These are phyloP conservation scores for Penicillium sp. DNA, from an alignment of 2,329 filamentous ascomycete species.

Conservation along the genomic window DNA sequence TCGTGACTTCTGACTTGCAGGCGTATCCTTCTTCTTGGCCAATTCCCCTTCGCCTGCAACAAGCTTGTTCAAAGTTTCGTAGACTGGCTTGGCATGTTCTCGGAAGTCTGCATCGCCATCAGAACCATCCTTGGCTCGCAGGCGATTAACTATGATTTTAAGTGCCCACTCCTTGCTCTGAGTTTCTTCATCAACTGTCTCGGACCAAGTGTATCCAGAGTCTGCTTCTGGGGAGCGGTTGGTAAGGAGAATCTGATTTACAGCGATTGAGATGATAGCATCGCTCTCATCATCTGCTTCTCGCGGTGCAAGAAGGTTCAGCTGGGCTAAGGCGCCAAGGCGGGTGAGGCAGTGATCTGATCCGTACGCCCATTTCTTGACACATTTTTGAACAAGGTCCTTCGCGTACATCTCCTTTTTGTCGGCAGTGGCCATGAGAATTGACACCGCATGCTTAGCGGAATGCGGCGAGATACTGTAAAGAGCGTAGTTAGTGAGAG, in stretches of 20 bases:
- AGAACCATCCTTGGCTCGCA: slow-evolving; percentile 67
- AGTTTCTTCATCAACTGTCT: slow-evolving; percentile 78
- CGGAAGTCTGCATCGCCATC: slow-evolving; percentile 50
- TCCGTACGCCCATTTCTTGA: slow-evolving; percentile 74
- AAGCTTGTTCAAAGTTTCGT: slow-evolving; percentile 77
- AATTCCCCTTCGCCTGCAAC: slow-evolving; percentile 79
- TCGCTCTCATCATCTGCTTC: slow-evolving; percentile 75
- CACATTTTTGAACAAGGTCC: slow-evolving; percentile 76
- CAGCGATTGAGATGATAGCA: slow-evolving; percentile 75
- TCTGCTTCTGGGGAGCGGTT: slow-evolving; percentile 61
- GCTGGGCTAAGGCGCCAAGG: slow-evolving; percentile 60
- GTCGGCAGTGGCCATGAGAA: slow-evolving; percentile 77
- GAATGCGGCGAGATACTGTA: slow-evolving; percentile 80
- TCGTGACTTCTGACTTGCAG: slow-evolving; percentile 76
- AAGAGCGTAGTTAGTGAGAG: slow-evolving; percentile 80
- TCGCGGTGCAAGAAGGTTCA: slow-evolving; percentile 75
- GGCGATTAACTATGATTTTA: slow-evolving; percentile 82
- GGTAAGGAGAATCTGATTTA: slow-evolving; percentile 73
- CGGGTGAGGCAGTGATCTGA: slow-evolving; percentile 71
- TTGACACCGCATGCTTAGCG: slow-evolving; percentile 91
- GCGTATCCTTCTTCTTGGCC: slow-evolving; percentile 74
- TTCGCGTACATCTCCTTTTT: slow-evolving; percentile 84
- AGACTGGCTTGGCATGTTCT: slow-evolving; percentile 67
- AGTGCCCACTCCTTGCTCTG: slow-evolving; percentile 82
- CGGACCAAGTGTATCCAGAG: slow-evolving; percentile 68